Conservation (phyloP, 2,329 filamentous ascomycete species). For the Stemphylium beticola region DNA sequence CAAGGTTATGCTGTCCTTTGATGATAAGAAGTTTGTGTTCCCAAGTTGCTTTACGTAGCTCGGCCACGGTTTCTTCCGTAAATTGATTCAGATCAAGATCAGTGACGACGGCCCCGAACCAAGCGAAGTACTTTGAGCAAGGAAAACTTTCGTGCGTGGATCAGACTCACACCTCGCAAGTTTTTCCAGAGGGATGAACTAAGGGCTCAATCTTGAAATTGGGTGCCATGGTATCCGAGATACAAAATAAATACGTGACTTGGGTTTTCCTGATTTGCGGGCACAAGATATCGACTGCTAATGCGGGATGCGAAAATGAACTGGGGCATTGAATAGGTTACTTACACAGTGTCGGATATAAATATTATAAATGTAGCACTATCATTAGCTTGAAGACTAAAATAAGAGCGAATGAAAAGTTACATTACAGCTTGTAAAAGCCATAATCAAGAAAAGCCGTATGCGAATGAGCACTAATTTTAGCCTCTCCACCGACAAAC, state of each 20-base stretch:
- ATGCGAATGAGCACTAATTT: too few relatives aligned
- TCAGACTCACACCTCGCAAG: background rate
- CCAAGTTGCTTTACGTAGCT: constrained; percentile 5
- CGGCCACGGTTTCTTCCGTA: background rate
- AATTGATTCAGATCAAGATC: constrained; percentile 8
- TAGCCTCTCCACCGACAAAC: too few relatives aligned
- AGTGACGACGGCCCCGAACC: constrained; percentile 5
- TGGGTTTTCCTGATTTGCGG: background rate
- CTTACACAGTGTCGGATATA: too few relatives aligned
- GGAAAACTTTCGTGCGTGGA: background rate
- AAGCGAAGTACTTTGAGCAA: background rate
- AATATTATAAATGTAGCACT: too few relatives aligned
- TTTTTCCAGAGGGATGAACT: constrained; percentile 6
- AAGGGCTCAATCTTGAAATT: constrained; percentile 8
- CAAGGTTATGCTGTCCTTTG: constrained; percentile 4
- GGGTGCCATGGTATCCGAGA: constrained; percentile 2
- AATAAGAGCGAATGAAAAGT: too few relatives aligned
- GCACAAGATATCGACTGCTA: background rate
- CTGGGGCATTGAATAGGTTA: background rate
- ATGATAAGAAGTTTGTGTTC: constrained; percentile 8
- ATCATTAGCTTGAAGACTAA: too few relatives aligned
- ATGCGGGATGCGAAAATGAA: background rate
- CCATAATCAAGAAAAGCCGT: too few relatives aligned
- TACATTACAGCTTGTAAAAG: too few relatives aligned
- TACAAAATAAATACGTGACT: background rate